Base-by-base conservation (phyloP, 208 protist species). In the Trypanosoma theileri region DNA sequence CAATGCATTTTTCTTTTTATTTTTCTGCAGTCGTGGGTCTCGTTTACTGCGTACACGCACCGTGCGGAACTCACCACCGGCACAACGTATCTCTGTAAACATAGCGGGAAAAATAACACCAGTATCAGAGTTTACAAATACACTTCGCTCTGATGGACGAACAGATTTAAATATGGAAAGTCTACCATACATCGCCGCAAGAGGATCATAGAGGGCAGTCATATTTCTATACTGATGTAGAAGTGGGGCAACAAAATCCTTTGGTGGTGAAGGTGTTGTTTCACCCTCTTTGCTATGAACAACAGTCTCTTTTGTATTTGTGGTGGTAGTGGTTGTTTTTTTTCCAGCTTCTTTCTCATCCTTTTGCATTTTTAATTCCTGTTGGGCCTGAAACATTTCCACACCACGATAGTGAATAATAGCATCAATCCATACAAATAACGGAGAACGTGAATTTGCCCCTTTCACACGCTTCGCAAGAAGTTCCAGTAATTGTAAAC, bases 151-250 rank as follows among this genome's bases (percentile, higher is more conserved):
- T 41, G 82, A 86, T 13, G 89, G 89, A 44, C 81, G 82, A 51
- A 92, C 85, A 3, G 77, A 60, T 66, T 90, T 83, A 75, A 95
- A 95, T 77, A 92, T 84, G 59, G 85, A 86, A 42, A 93, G 72
- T 17, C 89, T 82, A 11, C 89, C 89, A 72, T 93, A 84, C 40
- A 92, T 77, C 26, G 78, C 54, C 8, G 86, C 85, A 17, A 95
- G 69, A 40, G 78, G 82, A 75, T 93, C 89, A 66, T 92, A 87
- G 50, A 85, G 73, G 3, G 69, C 48, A 19, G 66, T 80, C 61
- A 92, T 73, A 17, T 61, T 66, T 13, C 81, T 84, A 74, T 93
- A 95, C 62, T 95, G 89, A 66, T 91, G 85, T 14, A 92, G 71
- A 14, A 95, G 62, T 12, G 89, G 89, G 8, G 86, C 86, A 10